phyloP scores from a whole-genome alignment of 148 eudicot species.

The Camellia lanceoleosa region DNA sequence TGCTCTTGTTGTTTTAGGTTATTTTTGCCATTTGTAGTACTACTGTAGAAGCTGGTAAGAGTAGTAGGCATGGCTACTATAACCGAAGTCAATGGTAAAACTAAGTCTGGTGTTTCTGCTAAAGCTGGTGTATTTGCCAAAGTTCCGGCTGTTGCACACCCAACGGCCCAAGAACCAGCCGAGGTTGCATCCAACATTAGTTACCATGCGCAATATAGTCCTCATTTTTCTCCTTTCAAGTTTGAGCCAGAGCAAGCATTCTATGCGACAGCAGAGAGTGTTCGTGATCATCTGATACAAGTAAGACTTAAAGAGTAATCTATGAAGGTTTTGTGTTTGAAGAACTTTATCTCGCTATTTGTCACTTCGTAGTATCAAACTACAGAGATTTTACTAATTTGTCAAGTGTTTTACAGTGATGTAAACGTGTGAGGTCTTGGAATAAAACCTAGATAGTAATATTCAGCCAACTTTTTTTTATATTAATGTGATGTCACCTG shows the following conservation, averaged over 20 bases:
- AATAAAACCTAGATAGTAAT: not conserved
- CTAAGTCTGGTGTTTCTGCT: slow-evolving; percentile 28
- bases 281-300: slow-evolving; percentile 82
- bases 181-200: slow-evolving; percentile 86
- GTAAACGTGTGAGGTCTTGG: not conserved
- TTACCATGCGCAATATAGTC: slow-evolving; percentile 86
- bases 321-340: not conserved
- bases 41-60: slow-evolving; percentile 10
- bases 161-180: slow-evolving; percentile 55
- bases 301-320: slow-evolving; percentile 29
- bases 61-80: slow-evolving; percentile 42
- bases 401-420: not conserved
- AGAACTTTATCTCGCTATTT: not conserved
- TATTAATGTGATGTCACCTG: not conserved
- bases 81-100: slow-evolving; percentile 37
- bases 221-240: slow-evolving; percentile 92
- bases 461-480: not conserved
- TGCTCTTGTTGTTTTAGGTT: not conserved
- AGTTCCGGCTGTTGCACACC: slow-evolving; percentile 68
- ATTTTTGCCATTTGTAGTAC: not conserved
- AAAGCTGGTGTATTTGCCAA: slow-evolving; percentile 33
- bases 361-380: not conserved
- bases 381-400: not conserved
- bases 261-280: slow-evolving; percentile 97
- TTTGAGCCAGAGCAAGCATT: slow-evolving; percentile 95